A percentile compares a stretch with the other conserved stretches of the same genome.
These are phyloP conservation scores for Rostrohypoxylon terebratum DNA, from an alignment of 495 filamentous ascomycete genomes.

Conservation along the genomic window DNA sequence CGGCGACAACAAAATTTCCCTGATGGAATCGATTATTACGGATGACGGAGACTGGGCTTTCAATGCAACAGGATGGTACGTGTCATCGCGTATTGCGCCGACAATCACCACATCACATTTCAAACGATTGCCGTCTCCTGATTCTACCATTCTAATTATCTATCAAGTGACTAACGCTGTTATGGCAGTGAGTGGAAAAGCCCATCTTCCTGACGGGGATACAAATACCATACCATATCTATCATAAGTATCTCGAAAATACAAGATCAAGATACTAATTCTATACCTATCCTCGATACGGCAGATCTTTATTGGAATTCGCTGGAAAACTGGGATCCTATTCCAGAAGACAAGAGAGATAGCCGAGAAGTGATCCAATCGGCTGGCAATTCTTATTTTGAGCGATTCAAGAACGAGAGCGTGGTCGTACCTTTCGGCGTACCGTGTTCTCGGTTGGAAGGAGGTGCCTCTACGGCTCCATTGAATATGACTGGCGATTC, in stretches of 20 bases:
- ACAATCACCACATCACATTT: background rate
- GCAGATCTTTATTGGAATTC: constrained; percentile 44
- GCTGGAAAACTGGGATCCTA: constrained; percentile 54
- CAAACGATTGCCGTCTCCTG: background rate
- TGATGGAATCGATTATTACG: constrained; percentile 54
- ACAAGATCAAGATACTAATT: background rate
- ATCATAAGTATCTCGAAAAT: background rate
- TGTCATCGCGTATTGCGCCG: background rate
- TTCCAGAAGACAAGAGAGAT: constrained; percentile 47
- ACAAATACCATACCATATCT: background rate
- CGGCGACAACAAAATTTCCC: constrained; percentile 46
- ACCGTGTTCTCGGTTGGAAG: constrained; percentile 54
- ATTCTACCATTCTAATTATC: background rate
- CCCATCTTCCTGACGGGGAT: background rate
- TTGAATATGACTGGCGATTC: constrained; percentile 46
- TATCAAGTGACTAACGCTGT: background rate
- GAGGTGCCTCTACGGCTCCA: constrained; percentile 51
- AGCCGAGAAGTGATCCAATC: constrained; percentile 49
- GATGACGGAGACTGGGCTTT: constrained; percentile 57
- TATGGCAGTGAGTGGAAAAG: background rate
- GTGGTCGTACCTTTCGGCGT: constrained; percentile 50
- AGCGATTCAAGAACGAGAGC: constrained; percentile 52
- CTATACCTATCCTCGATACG: background rate
- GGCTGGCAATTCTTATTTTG: constrained; percentile 54
- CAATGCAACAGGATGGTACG: constrained; percentile 51